These are phyloP conservation scores for Tylopilus plumbeoviolaceoides DNA, from an alignment of 768 basidiomycete species.

Conservation along the genomic window DNA sequence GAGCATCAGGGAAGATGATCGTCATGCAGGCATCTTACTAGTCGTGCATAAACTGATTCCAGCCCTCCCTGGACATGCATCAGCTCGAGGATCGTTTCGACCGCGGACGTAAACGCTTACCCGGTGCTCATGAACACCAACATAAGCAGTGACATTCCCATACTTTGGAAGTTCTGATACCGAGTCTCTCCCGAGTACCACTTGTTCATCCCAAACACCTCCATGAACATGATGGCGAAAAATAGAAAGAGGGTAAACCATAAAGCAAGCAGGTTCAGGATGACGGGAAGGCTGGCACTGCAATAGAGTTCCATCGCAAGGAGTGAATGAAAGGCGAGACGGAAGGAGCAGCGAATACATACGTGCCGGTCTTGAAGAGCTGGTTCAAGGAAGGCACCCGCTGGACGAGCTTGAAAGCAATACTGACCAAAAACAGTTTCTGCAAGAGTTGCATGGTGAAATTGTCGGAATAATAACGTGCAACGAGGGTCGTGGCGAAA, in stretches of 20 bases:
- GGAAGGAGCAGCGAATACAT: conserved; percentile 30
- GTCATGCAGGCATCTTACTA: conserved; percentile 45
- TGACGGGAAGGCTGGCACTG: conserved; percentile 83
- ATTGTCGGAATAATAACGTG: conserved; percentile 49
- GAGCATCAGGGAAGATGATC: not conserved
- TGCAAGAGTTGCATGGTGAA: conserved; percentile 65
- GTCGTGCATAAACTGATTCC: conserved; percentile 98
- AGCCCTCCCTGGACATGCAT: conserved; percentile 64
- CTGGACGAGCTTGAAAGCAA: conserved; percentile 93
- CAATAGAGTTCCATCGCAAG: not conserved
- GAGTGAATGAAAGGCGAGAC: not conserved
- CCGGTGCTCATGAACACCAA: conserved; percentile 90
- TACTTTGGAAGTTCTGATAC: conserved; percentile 70
- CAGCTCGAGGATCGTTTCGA: conserved; percentile 1
- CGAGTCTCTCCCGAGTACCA: conserved; percentile 60
- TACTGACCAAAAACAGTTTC: conserved; percentile 89
- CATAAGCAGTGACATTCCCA: conserved; percentile 83
- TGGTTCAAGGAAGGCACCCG: conserved; percentile 85
- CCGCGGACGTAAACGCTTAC: conserved; percentile 40
- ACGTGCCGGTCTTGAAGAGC: conserved; percentile 95
- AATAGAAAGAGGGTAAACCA: conserved; percentile 92
- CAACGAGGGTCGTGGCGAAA: conserved; percentile 75
- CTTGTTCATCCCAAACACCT: conserved; percentile 89
- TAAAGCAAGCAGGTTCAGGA: conserved; percentile 76
- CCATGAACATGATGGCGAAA: conserved; percentile 83